phyloP scores from a whole-genome alignment of 305 asterid species.

The Petunia hybrid region DNA sequence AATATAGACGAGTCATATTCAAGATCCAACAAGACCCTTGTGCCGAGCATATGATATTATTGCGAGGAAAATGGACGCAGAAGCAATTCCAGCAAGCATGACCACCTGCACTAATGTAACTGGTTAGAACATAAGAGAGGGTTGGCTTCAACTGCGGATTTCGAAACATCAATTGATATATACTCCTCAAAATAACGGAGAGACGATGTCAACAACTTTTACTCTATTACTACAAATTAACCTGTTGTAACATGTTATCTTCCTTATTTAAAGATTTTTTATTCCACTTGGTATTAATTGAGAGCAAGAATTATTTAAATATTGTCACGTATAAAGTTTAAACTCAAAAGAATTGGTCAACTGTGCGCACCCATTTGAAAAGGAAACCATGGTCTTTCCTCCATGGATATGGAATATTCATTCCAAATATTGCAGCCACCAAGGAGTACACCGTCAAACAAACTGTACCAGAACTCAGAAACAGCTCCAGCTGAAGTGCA shows the following conservation, averaged over 20 bases:
- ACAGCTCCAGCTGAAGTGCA: conserved; percentile 79
- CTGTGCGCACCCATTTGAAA: conserved; percentile 82
- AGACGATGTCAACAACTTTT: no score
- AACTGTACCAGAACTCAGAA: conserved; percentile 79
- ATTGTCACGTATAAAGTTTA: no score
- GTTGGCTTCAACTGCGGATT: background rate
- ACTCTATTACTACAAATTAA: no score
- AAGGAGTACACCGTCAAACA: conserved; percentile 72
- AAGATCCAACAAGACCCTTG: conserved; percentile 76
- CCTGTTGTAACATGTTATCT: no score
- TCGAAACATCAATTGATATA: background rate
- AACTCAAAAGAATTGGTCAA: background rate
- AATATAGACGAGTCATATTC: conserved; percentile 9
- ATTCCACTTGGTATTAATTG: no score
- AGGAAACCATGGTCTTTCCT: conserved; percentile 62
- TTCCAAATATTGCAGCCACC: conserved; percentile 87
- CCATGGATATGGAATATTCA: conserved; percentile 89
- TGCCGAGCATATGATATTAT: conserved; percentile 80
- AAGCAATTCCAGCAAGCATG: conserved; percentile 55
- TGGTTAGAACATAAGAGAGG: background rate
- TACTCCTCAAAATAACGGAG: no score
- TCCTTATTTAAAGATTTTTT: no score
- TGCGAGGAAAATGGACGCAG: conserved; percentile 63
- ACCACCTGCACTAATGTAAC: conserved; percentile 61
- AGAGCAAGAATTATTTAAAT: background rate